Evolutionary conservation across 345 rosid genomes (phyloP), one percentile per base, ranked within the genome.

Genomic region (Brassica cretica): DNA sequence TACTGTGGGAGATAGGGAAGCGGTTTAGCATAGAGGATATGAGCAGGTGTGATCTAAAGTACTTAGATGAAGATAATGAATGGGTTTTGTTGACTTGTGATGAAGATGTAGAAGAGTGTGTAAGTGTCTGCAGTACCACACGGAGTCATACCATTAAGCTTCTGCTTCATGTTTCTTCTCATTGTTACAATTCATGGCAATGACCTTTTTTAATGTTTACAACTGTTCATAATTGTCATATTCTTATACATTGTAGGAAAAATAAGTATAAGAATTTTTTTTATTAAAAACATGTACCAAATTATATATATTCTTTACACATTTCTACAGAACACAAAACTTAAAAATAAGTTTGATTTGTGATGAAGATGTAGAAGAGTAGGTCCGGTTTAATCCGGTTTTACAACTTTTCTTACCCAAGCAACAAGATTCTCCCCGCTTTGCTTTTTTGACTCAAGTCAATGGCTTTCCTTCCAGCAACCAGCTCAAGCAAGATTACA

Each of bases 31-130:
- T 89, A 76, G 93, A 86, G 7, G 89, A 85, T 72, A 74, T 85
- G n/a, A 79, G 80, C 61, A 80, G 80, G 78, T 88, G 70, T 78
- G 89, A 89, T 78, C 83, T 94, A 56, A 94, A 88, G 88, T 94
- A 94, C 90, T 82, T 94, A 80, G 97, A 94, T 15, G 98, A 94
- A 79, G 98, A 94, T 62, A 78, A 74, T n/a, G 98, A 94, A 72
- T 94, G 98, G 98, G 90, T 94, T 25, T 77, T 94, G 61, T 79
- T 91, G 74, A 91, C 97, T 2, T 92, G 98, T 59, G 97, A 92
- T 79, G 97, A 89, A 3, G 98, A 92, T 82, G 84, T 91, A 75
- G 89, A 87, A 73, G 98, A 94, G 77, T 94, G 98, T 63, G 76
- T 89, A 49, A 89, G 88, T 65, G 80, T 92, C 24, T 88, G 82